phyloP scores from a whole-genome alignment of 2,329 filamentous ascomycete species.

The Paracoccidioides brasiliensis region DNA sequence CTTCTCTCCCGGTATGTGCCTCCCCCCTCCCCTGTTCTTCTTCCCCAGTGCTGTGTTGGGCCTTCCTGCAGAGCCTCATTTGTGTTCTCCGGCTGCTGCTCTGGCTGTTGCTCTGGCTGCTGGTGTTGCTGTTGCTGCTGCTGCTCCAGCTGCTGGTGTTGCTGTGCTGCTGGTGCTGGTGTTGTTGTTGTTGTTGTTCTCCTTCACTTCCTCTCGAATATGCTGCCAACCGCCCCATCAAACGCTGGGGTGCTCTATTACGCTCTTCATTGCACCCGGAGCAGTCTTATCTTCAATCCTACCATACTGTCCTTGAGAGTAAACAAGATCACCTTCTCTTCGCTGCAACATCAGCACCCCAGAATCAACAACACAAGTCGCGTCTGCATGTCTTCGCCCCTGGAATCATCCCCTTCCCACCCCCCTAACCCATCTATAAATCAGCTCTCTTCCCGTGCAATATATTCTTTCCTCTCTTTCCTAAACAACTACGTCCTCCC shows the following conservation, averaged over 20 bases:
- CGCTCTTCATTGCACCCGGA: background rate
- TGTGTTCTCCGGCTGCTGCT: background rate
- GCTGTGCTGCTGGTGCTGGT: background rate
- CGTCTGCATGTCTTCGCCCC: no score
- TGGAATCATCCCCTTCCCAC: background rate
- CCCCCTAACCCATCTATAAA: background rate
- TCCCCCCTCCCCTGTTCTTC: background rate
- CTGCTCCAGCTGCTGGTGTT: background rate
- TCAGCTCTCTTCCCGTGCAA: background rate
- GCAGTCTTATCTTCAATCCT: background rate
- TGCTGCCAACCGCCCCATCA: background rate
- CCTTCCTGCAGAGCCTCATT: background rate
- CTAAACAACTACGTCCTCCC: background rate
- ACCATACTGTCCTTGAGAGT: background rate
- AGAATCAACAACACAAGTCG: background rate
- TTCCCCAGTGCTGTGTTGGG: background rate
- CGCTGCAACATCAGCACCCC: background rate
- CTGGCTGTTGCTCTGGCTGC: background rate
- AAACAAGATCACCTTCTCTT: background rate
- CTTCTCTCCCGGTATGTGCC: constrained; percentile 34
- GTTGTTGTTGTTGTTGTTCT: background rate
- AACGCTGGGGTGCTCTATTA: background rate
- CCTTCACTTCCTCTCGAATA: background rate
- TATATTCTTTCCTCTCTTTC: background rate
- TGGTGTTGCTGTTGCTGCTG: background rate